A percentile compares a stretch with the other conserved stretches of the same genome.
Conservation (phyloP, 345 rosid species). For the Moringa oleifera region DNA sequence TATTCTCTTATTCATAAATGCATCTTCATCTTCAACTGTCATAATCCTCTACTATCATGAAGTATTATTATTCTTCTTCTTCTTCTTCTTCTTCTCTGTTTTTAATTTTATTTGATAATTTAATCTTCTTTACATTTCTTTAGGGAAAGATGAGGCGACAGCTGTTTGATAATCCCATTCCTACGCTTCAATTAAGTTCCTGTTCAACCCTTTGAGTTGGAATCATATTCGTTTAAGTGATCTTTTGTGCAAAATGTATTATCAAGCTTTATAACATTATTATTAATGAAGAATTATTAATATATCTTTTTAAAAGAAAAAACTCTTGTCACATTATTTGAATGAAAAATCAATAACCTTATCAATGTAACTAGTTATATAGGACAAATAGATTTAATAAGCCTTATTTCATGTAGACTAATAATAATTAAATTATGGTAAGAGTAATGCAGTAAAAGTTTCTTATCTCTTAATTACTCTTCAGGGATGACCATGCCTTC, state of each 20-base stretch:
- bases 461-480: no score
- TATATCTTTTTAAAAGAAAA: neutral
- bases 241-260: neutral
- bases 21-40: neutral
- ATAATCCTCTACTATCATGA: neutral
- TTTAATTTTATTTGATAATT: neutral
- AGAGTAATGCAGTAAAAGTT: no score
- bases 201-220: conserved; percentile 5
- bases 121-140: neutral
- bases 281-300: no score
- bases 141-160: neutral
- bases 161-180: neutral
- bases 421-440: no score
- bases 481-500: no score
- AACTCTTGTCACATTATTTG: no score
- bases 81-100: no score
- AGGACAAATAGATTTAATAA: no score
- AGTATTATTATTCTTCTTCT: neutral
- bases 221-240: conserved; percentile 11
- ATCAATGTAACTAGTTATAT: no score
- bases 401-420: no score
- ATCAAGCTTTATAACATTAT: neutral
- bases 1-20: neutral
- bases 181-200: conserved; percentile 4
- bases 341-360: no score